Conservation (phyloP, 2,329 filamentous ascomycete genomes). For the Xylaria sp. region DNA sequence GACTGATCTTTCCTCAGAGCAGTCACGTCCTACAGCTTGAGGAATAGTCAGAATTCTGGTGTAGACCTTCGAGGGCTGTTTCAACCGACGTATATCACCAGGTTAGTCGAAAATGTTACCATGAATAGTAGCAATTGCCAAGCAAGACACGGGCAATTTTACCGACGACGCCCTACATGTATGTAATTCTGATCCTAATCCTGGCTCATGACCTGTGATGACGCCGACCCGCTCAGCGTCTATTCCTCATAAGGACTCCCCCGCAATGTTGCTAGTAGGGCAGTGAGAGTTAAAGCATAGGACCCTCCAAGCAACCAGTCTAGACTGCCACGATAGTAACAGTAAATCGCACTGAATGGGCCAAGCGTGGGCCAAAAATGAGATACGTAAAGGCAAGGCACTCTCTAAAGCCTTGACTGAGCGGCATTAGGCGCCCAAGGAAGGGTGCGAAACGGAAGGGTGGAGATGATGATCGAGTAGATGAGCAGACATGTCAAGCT, state of each 20-base stretch:
- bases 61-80: background rate
- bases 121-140: constrained; percentile 24
- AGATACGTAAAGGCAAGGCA: constrained; percentile 9
- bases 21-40: background rate
- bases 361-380: constrained; percentile 10
- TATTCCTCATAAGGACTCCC: constrained; percentile 11
- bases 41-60: background rate
- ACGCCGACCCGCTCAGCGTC: constrained; percentile 8
- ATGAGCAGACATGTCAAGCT: constrained; percentile 16
- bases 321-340: background rate
- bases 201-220: constrained; percentile 11
- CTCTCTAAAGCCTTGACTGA: constrained; percentile 9
- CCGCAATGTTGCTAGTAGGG: background rate
- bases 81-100: constrained; percentile 18
- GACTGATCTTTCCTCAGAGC: background rate
- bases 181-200: constrained; percentile 10
- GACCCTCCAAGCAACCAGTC: background rate
- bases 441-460: constrained; percentile 25
- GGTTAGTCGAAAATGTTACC: constrained; percentile 20
- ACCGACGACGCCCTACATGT: constrained; percentile 1
- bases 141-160: constrained; percentile 8
- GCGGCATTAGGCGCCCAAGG: constrained; percentile 17
- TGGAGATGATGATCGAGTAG: constrained; percentile 11
- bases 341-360: background rate
- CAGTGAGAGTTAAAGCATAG: background rate